A percentile compares a stretch with the other conserved stretches of the same genome.
Evolutionary conservation across 1,139 yeast species (phyloP).

Genomic region (Blastobotrys apis): DNA sequence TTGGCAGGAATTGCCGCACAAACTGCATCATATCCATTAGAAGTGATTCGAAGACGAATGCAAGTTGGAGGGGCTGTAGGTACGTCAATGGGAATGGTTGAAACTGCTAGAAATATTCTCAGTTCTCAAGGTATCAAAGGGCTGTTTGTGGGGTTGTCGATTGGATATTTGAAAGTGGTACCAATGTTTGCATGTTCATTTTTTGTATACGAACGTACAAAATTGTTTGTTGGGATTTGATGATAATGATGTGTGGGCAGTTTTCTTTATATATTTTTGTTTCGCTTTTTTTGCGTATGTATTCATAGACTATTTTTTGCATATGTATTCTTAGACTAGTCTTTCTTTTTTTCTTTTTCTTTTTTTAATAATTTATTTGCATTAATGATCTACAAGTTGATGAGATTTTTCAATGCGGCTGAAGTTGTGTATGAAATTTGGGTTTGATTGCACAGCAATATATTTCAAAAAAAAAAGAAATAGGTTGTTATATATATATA

Average conservation of each 20-base stretch:
- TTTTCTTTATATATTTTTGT: not conserved
- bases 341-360: not conserved
- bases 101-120: conserved; percentile 48
- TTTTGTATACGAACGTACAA: conserved; percentile 86
- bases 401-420: not conserved
- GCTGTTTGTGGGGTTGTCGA: conserved; percentile 87
- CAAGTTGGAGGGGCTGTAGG: conserved; percentile 82
- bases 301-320: not conserved
- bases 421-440: not conserved
- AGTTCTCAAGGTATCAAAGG: conserved; percentile 74
- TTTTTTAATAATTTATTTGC: not conserved
- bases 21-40: conserved; percentile 96
- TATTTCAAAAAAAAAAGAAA: not conserved
- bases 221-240: conserved; percentile 59
- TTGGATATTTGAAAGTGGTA: conserved; percentile 89
- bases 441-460: not conserved
- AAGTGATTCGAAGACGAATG: conserved; percentile 89
- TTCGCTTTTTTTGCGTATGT: not conserved
- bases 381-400: not conserved
- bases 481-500: not conserved
- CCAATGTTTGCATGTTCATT: conserved; percentile 98
- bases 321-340: not conserved
- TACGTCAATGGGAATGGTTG: conserved; percentile 33
- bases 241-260: not conserved
- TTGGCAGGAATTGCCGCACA: conserved; percentile 92